A percentile compares a stretch with the other conserved stretches of the same genome.
These are phyloP conservation scores for Trametes cinnabarina DNA, from an alignment of 768 basidiomycete species.

Conservation along the genomic window DNA sequence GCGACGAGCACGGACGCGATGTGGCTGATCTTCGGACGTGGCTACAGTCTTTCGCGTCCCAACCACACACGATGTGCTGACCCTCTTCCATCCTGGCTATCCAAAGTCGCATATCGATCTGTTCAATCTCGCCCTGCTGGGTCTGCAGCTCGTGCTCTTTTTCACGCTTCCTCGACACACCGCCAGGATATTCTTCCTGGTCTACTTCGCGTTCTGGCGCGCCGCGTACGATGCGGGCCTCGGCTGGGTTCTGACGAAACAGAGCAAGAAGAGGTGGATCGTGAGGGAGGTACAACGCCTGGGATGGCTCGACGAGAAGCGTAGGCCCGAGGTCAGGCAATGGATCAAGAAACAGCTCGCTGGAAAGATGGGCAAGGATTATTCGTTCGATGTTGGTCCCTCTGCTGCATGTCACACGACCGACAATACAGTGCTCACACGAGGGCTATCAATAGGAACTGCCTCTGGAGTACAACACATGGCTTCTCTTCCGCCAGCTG, in stretches of 20 bases:
- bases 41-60: conserved; percentile 85
- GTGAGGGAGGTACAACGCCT: conserved; percentile 72
- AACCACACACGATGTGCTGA: conserved; percentile 87
- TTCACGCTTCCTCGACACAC: conserved; percentile 54
- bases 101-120: conserved; percentile 89
- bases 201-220: conserved; percentile 94
- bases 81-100: conserved; percentile 78
- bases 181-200: conserved; percentile 69
- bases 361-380: conserved; percentile 93
- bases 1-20: not conserved
- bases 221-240: conserved; percentile 89
- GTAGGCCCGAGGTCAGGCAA: conserved; percentile 57
- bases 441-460: conserved; percentile 54
- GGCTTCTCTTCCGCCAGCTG: conserved; percentile 93
- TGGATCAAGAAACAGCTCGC: conserved; percentile 89
- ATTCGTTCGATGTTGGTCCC: conserved; percentile 79
- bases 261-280: conserved; percentile 95
- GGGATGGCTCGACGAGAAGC: conserved; percentile 85
- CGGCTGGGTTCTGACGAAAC: conserved; percentile 90
- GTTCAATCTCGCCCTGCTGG: conserved; percentile 77
- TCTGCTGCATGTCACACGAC: conserved; percentile 8
- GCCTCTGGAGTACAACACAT: conserved; percentile 92
- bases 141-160: conserved; percentile 75
- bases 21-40: not conserved
- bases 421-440: conserved; percentile 2